These are phyloP conservation scores for Ustilaginoidea virens DNA, from an alignment of 2,329 filamentous ascomycete genomes.

Conservation along the genomic window DNA sequence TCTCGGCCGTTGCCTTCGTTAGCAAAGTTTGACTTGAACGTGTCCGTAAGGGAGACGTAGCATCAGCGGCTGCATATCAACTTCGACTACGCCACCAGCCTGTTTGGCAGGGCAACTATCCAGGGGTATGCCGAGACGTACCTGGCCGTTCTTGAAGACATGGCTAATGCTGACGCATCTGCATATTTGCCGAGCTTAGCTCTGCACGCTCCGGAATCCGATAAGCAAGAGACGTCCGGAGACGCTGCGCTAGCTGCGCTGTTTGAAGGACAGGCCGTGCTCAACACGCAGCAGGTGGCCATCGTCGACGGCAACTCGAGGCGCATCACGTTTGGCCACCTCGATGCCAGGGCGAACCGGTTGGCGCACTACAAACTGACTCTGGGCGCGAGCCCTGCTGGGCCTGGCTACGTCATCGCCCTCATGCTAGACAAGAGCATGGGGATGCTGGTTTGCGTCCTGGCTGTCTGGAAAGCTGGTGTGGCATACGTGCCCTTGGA, in stretches of 20 bases:
- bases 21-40: constrained; percentile 2
- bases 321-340: not conserved
- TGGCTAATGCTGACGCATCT: not conserved
- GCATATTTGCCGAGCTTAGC: no score
- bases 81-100: constrained; percentile 1
- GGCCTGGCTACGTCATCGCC: not conserved
- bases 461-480: constrained; percentile 2
- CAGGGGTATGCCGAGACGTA: not conserved
- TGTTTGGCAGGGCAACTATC: not conserved
- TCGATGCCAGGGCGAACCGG: not conserved
- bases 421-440: constrained; percentile 1
- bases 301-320: not conserved
- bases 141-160: not conserved
- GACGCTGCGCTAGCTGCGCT: not conserved
- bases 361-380: constrained; percentile 1
- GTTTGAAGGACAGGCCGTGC: not conserved
- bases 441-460: not conserved
- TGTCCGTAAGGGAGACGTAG: not conserved
- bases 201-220: no score
- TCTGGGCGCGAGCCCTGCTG: no score
- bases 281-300: not conserved
- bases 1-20: not conserved
- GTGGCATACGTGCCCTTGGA: constrained; percentile 1
- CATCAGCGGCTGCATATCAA: not conserved
- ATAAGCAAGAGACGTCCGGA: no score